These are phyloP conservation scores for Phytophthora gonapodyides DNA, from an alignment of 352 stramenopile genomes.

Conservation along the genomic window DNA sequence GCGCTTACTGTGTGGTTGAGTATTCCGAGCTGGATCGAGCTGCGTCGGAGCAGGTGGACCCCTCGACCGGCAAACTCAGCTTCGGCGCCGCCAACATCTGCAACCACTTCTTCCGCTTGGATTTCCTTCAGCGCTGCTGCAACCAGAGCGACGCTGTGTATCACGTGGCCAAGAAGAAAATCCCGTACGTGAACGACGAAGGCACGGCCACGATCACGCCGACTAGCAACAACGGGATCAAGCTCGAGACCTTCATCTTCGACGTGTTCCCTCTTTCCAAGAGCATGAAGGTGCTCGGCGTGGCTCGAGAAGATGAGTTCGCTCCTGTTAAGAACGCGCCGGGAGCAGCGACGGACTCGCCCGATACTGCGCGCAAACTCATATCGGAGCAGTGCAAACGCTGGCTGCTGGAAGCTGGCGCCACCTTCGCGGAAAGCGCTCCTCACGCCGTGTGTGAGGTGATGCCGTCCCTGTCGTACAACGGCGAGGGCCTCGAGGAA, in stretches of 20 bases:
- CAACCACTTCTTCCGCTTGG: slow-evolving; percentile 96
- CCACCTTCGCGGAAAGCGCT: slow-evolving; percentile 35
- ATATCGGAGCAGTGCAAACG: slow-evolving; percentile 59
- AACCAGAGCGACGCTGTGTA: slow-evolving; percentile 93
- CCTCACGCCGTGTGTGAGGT: slow-evolving; percentile 67
- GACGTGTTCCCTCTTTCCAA: slow-evolving; percentile 97
- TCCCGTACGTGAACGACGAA: slow-evolving; percentile 88
- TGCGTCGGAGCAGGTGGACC: slow-evolving; percentile 63
- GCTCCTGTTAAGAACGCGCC: slow-evolving; percentile 91
- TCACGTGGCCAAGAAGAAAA: slow-evolving; percentile 98
- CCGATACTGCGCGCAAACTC: slow-evolving; percentile 73
- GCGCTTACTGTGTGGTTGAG: slow-evolving; percentile 94
- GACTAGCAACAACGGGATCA: slow-evolving; percentile 93
- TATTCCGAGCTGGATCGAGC: slow-evolving; percentile 96
- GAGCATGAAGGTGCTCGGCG: slow-evolving; percentile 94
- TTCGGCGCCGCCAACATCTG: slow-evolving; percentile 98
- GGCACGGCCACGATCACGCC: slow-evolving; percentile 88
- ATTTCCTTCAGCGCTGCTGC: slow-evolving; percentile 80
- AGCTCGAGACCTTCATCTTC: slow-evolving; percentile 99
- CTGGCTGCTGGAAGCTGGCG: slow-evolving; percentile 65
- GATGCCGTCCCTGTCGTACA: slow-evolving; percentile 81
- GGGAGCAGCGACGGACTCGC: slow-evolving; percentile 69
- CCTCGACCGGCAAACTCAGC: slow-evolving; percentile 79
- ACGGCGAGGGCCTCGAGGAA: slow-evolving; percentile 73
- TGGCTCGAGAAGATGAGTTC: slow-evolving; percentile 91